Evolutionary conservation across 1,139 yeast genomes (phyloP).

Genomic region (Zhuliangozyma parablackwelliae): DNA sequence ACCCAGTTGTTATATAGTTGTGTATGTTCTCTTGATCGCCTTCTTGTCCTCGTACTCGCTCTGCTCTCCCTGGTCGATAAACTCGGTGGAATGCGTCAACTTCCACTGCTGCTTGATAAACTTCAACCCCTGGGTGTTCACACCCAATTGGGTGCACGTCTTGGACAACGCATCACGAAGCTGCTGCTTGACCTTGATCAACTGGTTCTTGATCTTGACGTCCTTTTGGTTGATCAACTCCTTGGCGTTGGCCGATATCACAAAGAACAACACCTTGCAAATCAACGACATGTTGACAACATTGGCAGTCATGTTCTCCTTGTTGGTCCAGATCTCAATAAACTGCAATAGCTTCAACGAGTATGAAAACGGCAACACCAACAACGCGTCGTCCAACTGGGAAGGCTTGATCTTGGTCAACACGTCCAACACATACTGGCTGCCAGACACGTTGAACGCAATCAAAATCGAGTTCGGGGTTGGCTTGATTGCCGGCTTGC

Average conservation of each 20-base stretch:
- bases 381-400: slow-evolving; percentile 86
- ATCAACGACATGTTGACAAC: slow-evolving; percentile 55
- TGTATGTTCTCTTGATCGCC: slow-evolving; percentile 66
- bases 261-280: slow-evolving; percentile 70
- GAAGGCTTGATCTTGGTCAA: slow-evolving; percentile 69
- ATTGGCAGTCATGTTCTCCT: slow-evolving; percentile 38
- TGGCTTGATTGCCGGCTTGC: slow-evolving; percentile 52
- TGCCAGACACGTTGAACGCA: slow-evolving; percentile 70
- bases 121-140: slow-evolving; percentile 78
- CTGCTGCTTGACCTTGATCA: slow-evolving; percentile 53
- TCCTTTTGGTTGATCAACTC: slow-evolving; percentile 70
- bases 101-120: slow-evolving; percentile 78
- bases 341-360: slow-evolving; percentile 67
- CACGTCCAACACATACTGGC: slow-evolving; percentile 71
- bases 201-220: slow-evolving; percentile 54
- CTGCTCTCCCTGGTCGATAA: slow-evolving; percentile 66
- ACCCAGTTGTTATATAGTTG: slow-evolving; percentile 17
- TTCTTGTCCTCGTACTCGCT: slow-evolving; percentile 49
- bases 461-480: slow-evolving; percentile 63
- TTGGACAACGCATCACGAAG: slow-evolving; percentile 50
- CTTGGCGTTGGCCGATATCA: slow-evolving; percentile 67
- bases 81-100: slow-evolving; percentile 66
- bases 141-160: slow-evolving; percentile 67
- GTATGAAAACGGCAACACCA: slow-evolving; percentile 87
- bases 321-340: slow-evolving; percentile 69